Conservation (phyloP, 148 eudicot genomes). For the Rhododendron molle region DNA sequence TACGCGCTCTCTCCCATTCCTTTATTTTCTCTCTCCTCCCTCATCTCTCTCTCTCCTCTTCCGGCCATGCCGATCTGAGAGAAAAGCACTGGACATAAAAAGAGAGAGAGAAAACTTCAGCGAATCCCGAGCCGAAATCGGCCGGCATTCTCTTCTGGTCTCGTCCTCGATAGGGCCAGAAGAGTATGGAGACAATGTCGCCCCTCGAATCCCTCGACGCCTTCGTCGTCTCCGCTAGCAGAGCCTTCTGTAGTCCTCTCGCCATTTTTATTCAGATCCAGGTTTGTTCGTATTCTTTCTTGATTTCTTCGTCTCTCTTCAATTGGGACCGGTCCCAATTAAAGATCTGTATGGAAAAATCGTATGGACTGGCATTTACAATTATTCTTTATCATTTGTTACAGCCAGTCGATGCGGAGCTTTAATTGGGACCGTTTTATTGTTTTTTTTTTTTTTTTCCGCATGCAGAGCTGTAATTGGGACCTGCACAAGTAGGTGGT, state of each 20-base stretch:
- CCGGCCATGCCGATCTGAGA: slow-evolving; percentile 55
- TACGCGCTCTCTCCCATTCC: slow-evolving; percentile 32
- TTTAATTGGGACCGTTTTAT: no score
- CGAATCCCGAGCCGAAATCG: not conserved
- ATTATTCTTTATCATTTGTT: not conserved
- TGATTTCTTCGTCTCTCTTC: not conserved
- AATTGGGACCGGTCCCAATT: not conserved
- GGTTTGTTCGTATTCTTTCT: slow-evolving; percentile 28
- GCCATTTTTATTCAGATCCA: slow-evolving; percentile 85
- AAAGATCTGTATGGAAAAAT: not conserved
- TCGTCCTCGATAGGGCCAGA: not conserved
- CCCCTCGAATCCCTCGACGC: slow-evolving; percentile 56
- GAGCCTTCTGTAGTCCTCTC: slow-evolving; percentile 48
- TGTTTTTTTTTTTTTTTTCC: no score
- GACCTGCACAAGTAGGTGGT: no score
- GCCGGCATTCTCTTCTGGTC: not conserved
- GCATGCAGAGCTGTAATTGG: no score
- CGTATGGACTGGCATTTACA: no score
- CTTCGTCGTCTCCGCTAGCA: slow-evolving; percentile 56
- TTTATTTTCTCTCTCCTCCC: slow-evolving; percentile 19
- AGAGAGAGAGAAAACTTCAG: not conserved
- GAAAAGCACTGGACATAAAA: slow-evolving; percentile 8
- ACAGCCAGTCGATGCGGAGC: no score
- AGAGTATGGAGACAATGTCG: slow-evolving; percentile 27
- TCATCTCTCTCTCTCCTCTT: slow-evolving; percentile 5